These are phyloP conservation scores for Nitzschia sp. DNA, from an alignment of 108 stramenopile genomes.

Conservation along the genomic window DNA sequence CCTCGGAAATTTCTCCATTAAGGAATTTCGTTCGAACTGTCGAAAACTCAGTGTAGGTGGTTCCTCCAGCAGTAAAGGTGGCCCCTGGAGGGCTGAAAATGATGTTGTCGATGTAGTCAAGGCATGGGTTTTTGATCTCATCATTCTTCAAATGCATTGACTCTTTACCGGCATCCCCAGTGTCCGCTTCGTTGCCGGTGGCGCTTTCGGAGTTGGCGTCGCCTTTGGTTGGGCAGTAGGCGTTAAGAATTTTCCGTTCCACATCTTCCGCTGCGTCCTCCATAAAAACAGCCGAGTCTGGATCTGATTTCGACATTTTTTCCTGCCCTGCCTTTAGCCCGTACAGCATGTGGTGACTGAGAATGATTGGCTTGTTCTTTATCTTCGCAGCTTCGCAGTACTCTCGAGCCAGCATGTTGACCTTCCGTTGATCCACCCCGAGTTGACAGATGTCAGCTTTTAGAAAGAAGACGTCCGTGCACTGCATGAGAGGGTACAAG, in stretches of 20 bases:
- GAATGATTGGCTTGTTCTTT: constrained; percentile 95
- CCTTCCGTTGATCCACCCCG: constrained; percentile 98
- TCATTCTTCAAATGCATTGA: constrained; percentile 76
- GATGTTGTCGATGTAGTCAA: constrained; percentile 96
- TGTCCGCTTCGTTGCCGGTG: neutral
- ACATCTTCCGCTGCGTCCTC: constrained; percentile 95
- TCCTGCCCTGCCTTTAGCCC: constrained; percentile 99
- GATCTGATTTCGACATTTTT: constrained; percentile 99
- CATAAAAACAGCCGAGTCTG: constrained; percentile 99
- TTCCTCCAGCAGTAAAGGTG: constrained; percentile 55
- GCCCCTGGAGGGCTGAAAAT: constrained; percentile 86
- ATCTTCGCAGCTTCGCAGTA: constrained; percentile 93
- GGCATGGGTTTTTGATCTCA: constrained; percentile 93
- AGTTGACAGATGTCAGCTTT: constrained; percentile 99
- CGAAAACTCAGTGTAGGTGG: constrained; percentile 76
- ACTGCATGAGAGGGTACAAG: constrained; percentile 98
- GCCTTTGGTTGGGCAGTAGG: constrained; percentile 85
- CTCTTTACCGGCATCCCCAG: constrained; percentile 79
- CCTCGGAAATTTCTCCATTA: constrained; percentile 68
- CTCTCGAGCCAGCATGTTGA: constrained; percentile 99
- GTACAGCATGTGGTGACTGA: constrained; percentile 93
- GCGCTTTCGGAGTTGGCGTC: constrained; percentile 28
- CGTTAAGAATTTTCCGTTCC: constrained; percentile 86
- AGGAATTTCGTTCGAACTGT: constrained; percentile 85
- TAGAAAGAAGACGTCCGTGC: constrained; percentile 99